Percentiles rank a stretch among this genome's conserved stretches.
These are phyloP conservation scores for Canna indica DNA, from an alignment of 176 grass and related monocot genomes.

Conservation along the genomic window DNA sequence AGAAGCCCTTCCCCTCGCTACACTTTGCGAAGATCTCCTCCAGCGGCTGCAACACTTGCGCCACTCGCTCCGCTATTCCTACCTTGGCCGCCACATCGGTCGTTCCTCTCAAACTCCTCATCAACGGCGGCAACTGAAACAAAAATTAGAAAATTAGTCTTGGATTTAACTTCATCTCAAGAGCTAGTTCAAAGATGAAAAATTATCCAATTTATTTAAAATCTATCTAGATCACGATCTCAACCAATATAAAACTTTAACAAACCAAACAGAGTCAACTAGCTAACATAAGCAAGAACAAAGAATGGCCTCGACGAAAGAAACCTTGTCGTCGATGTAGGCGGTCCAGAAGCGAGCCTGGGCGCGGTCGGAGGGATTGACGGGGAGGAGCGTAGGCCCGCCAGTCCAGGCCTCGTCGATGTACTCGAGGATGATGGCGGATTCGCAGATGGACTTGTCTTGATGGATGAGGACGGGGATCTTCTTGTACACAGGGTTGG, in stretches of 20 bases:
- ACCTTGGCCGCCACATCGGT: background rate
- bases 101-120: background rate
- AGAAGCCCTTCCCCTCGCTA: slow-evolving; percentile 37
- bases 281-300: no score
- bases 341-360: slow-evolving; percentile 12
- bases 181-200: no score
- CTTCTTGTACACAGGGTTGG: slow-evolving; percentile 24
- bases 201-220: no score
- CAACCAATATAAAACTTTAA: no score
- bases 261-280: no score
- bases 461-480: slow-evolving; percentile 12
- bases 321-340: slow-evolving; percentile 11
- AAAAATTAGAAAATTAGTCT: background rate
- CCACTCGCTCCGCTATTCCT: slow-evolving; percentile 13
- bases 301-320: no score
- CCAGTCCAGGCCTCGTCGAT: slow-evolving; percentile 44
- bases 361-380: slow-evolving; percentile 29
- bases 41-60: slow-evolving; percentile 19
- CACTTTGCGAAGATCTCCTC: slow-evolving; percentile 43
- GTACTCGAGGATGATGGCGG: slow-evolving; percentile 38
- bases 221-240: background rate
- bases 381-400: slow-evolving; percentile 14
- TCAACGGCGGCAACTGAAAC: background rate
- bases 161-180: no score
- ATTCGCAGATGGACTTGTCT: slow-evolving; percentile 30